Base-by-base conservation (phyloP, 2,329 filamentous ascomycete genomes). In the Pestalotiopsis sp. region DNA sequence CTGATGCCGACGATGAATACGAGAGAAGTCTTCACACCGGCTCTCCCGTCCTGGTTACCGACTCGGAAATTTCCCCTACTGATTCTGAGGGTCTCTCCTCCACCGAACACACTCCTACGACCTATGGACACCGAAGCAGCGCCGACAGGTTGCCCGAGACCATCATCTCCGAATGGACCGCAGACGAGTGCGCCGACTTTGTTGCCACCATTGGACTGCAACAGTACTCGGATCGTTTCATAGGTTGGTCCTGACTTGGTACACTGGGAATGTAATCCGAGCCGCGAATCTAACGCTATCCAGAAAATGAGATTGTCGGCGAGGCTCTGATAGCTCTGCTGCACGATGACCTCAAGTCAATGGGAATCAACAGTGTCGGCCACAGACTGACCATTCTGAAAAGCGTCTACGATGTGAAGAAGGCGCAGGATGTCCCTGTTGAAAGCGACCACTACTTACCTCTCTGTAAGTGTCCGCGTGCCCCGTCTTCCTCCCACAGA, bases 331-430 rank as follows among this genome's bases (percentile, higher is more conserved):
- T 97, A 68, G 94, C 94, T 56, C 84, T 99, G 72, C 92, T 93
- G 72, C 96, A 98, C 78, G 93, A 97, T 68, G 95, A 98, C 78
- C 85, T 99, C 75, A 97, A 97, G 81, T 94, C 97, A 78, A 95
- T 98, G 91, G 95, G 95, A 62, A 93, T 99, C 72, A 85, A 86
- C 71, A 98, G 95, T 82, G 94, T 98, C 62, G 96, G 96, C 56
- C 96, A 99, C 83, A 91, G 96, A 70, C 86, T 99, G 75, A 97
- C 94, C 25, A 97, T 99, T 69, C 87, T 99, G 69, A 98, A 98
- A 83, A 95, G 91, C 76, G 94, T 98, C 67, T 98, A 98, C 82
- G 95, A 98, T 77, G 91, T 96, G 77, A 99, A 99, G 84, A 92
- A 95, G 79, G 94, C 94, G 72, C 95, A 98, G 77, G 94, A 97